A percentile compares a stretch with the other conserved stretches of the same genome.
These are phyloP conservation scores for Ascosphaera aggregata DNA, from an alignment of 2,329 filamentous ascomycete species.

Conservation along the genomic window DNA sequence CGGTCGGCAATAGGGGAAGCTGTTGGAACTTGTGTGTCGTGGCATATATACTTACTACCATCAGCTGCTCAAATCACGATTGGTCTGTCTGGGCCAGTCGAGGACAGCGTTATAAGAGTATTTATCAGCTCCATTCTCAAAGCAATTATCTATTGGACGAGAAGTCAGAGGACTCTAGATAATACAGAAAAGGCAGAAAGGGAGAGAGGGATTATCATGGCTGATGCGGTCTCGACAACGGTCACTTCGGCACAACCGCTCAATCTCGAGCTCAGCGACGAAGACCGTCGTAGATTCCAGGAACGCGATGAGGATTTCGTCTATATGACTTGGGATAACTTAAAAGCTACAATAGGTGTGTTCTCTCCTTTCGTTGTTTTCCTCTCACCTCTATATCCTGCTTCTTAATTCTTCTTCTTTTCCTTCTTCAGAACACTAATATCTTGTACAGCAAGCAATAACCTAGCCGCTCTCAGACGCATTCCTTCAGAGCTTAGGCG, in stretches of 20 bases:
- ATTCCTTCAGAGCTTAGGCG: conserved; percentile 33
- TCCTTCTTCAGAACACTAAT: no score
- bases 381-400: no score
- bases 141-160: no score
- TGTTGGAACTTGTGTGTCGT: no score
- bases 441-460: conserved; percentile 23
- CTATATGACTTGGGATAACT: conserved; percentile 27
- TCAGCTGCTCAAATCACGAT: no score
- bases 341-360: conserved; percentile 28
- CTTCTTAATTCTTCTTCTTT: no score
- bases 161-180: no score
- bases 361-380: conserved; percentile 1
- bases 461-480: conserved; percentile 32
- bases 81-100: no score
- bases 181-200: background rate
- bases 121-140: no score
- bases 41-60: no score
- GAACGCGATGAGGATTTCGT: conserved; percentile 29
- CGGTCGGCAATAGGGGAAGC: no score
- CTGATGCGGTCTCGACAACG: background rate
- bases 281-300: conserved; percentile 25
- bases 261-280: conserved; percentile 23
- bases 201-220: background rate
- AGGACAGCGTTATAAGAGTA: no score
- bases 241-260: background rate